Evolutionary conservation across 1,284 basidiomycete genomes (phyloP).

Genomic region (Irpex rosettiformis): DNA sequence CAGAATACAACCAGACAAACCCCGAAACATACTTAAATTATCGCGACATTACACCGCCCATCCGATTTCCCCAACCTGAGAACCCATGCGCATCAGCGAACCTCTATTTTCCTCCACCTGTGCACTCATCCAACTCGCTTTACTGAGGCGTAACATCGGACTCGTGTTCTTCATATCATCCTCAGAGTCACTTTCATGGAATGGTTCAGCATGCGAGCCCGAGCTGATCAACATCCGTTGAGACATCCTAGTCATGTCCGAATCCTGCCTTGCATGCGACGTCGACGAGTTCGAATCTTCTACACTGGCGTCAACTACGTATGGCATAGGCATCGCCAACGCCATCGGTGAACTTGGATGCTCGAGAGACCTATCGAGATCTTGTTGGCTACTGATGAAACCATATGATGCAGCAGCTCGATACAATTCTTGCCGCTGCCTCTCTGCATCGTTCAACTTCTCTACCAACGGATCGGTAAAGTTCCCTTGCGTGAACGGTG

Average conservation of each 20-base stretch:
- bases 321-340: neutral
- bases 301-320: neutral
- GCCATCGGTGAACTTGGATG: neutral
- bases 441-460: constrained; percentile 22
- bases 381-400: too few species aligned
- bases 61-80: neutral
- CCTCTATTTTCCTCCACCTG: neutral
- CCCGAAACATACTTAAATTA: neutral
- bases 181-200: neutral
- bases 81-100: neutral
- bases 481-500: constrained; percentile 23
- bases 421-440: constrained; percentile 17
- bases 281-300: neutral
- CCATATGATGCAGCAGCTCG: neutral
- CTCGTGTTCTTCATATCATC: constrained; percentile 1
- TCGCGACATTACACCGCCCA: constrained; percentile 4
- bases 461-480: constrained; percentile 25
- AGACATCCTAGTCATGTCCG: neutral
- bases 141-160: neutral
- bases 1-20: neutral
- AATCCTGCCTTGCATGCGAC: neutral
- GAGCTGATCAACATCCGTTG: neutral
- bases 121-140: neutral
- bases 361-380: neutral
- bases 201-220: neutral